Evolutionary conservation across 495 filamentous ascomycete species (phyloP), one percentile per base, ranked within the genome.

Genomic region (Wilcoxina mikolae): DNA sequence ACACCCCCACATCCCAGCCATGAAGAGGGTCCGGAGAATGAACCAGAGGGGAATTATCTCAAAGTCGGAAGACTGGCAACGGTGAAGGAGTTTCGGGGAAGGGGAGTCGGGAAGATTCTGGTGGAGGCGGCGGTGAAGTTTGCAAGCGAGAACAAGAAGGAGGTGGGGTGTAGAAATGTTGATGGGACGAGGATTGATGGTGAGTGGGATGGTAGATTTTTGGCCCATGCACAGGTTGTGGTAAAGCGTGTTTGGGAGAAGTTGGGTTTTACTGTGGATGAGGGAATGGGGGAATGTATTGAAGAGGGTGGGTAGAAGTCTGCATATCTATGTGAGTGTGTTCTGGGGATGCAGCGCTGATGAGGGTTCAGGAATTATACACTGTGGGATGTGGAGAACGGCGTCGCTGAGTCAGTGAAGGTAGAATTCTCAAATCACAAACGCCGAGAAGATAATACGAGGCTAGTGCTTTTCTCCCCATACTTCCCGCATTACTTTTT

Each of bases 61-160:
- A 87, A 87, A 65, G 68, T 94, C 1, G 84, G 85, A 9, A 74
- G 88, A 2, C 67, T 94, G n/a, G 83, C 86, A 0, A 78, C 83
- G 0, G 50, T 82, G 18, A 67, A 69, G 4, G 68, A 74, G 35
- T 86, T 77, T 60, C 76, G 88, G 15, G 78, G 79, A 0, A 63
- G 71, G 20, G 79, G 82, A 4, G 69, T 91, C 22, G 78, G 75
- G 3, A 68, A 72, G 41, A 68, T 77, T 58, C 68, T 95, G 27
- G 73, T 88, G 50, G 72, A 78, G 46, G 73, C 70, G 4, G 80
- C 79, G 4, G 55, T 84, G 25, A 62, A 65, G 26, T 95, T 82
- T 78, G 79, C 82, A 31, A 60, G 59, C 45, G 57, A 68, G 44
- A 69, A 94, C 68, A 72, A 71, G 33, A 60, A 87, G 71, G 74